A percentile compares a stretch with the other conserved stretches of the same genome.
phyloP scores from a whole-genome alignment of 108 stramenopile species.

The Cylindrotheca fusiformis region DNA sequence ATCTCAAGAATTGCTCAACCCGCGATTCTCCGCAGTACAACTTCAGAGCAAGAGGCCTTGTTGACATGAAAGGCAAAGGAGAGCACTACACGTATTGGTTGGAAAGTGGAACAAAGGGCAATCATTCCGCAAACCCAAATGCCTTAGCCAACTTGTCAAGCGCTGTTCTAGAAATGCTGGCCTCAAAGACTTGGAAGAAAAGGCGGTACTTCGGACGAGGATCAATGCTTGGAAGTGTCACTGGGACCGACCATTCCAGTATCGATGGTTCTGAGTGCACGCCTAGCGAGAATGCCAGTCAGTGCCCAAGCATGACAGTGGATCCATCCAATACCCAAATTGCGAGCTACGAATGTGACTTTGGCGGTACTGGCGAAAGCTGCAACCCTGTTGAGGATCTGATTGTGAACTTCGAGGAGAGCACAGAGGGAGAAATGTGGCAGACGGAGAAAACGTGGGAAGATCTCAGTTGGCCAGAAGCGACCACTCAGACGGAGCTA shows the following conservation, averaged over 20 bases:
- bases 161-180: background rate
- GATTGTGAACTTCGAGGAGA: no score
- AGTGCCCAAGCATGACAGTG: background rate
- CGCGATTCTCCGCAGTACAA: background rate
- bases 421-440: background rate
- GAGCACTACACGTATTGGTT: slow-evolving; percentile 35
- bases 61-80: slow-evolving; percentile 53
- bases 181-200: background rate
- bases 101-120: slow-evolving; percentile 18
- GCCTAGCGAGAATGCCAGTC: background rate
- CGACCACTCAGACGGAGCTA: background rate
- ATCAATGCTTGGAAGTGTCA: background rate
- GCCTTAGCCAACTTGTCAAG: background rate
- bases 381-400: no score
- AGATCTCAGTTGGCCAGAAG: background rate
- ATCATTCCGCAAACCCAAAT: background rate
- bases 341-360: background rate
- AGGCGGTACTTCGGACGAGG: background rate
- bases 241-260: background rate
- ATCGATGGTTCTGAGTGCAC: background rate
- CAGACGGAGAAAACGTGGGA: background rate
- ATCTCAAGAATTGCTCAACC: background rate
- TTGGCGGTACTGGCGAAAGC: no score
- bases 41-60: slow-evolving; percentile 24
- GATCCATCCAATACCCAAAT: background rate